Evolutionary conservation across 805 yeast species (phyloP).

Genomic region (Candida oleophila): DNA sequence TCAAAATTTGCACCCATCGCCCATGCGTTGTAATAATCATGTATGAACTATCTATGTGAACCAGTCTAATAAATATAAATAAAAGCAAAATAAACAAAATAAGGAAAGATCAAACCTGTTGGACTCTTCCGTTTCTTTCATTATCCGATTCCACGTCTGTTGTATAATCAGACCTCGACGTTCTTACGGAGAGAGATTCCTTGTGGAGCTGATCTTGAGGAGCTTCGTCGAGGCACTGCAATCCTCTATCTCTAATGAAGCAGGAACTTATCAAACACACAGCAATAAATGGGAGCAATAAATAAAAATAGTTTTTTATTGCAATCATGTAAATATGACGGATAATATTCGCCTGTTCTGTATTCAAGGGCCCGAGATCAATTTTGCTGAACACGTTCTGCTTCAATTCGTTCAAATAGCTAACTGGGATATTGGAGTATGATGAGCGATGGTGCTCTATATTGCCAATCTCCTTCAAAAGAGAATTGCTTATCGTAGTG

Average conservation of each 20-base stretch:
- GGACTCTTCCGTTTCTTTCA: too few species aligned
- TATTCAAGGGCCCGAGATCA: conserved; percentile 16
- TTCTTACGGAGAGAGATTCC: neutral
- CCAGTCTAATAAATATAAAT: too few species aligned
- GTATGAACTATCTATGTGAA: too few species aligned
- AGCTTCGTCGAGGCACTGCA: conserved; percentile 36
- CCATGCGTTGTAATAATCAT: too few species aligned
- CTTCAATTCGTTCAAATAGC: conserved; percentile 22
- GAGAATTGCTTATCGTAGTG: conserved; percentile 34
- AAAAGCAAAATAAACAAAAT: too few species aligned
- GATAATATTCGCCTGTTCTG: conserved; percentile 20
- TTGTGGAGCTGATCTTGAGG: conserved; percentile 16
- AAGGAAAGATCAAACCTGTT: too few species aligned
- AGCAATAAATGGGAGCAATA: conserved; percentile 34
- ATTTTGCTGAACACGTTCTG: conserved; percentile 24
- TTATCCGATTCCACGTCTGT: neutral
- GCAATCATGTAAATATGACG: conserved; percentile 30
- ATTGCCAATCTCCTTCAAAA: conserved; percentile 21
- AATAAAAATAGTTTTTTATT: conserved; percentile 31
- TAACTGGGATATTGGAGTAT: conserved; percentile 10
- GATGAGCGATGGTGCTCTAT: conserved; percentile 4
- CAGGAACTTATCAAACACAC: conserved; percentile 29
- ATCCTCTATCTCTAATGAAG: conserved; percentile 34
- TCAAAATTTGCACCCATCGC: too few species aligned
- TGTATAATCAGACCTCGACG: conserved; percentile 1